phyloP scores from a whole-genome alignment of 306 rosid species.

The Prinsepia uniflora region DNA sequence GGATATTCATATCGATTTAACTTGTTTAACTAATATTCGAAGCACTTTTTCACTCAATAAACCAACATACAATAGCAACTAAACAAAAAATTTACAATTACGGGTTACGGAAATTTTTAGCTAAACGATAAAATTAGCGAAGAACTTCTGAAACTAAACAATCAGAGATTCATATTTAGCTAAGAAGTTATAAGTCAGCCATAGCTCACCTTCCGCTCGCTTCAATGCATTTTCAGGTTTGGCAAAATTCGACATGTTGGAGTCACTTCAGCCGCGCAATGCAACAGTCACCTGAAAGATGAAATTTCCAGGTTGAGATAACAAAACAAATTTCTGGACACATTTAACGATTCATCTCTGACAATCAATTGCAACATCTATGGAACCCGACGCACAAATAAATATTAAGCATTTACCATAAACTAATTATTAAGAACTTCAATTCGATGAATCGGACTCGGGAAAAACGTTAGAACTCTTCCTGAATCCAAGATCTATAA shows the following conservation, averaged over 20 bases:
- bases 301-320: neutral
- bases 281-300: conserved; percentile 25
- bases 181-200: neutral
- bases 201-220: conserved; percentile 52
- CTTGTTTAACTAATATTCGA: neutral
- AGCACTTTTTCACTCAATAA: neutral
- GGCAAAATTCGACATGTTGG: conserved; percentile 42
- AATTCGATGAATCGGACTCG: neutral
- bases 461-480: neutral
- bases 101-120: neutral
- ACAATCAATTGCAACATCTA: neutral
- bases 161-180: neutral
- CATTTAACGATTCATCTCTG: neutral
- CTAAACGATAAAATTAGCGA: neutral
- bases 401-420: neutral
- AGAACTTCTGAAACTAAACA: neutral
- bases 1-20: neutral
- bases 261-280: conserved; percentile 13
- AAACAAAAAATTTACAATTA: neutral
- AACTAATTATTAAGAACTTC: neutral
- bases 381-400: neutral
- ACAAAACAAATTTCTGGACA: neutral
- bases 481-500: neutral
- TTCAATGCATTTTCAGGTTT: conserved; percentile 64
- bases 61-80: neutral